Evolutionary conservation across 2,329 filamentous ascomycete species (phyloP), one percentile per base, ranked within the genome.

Genomic region (Aspergillus melleus): DNA sequence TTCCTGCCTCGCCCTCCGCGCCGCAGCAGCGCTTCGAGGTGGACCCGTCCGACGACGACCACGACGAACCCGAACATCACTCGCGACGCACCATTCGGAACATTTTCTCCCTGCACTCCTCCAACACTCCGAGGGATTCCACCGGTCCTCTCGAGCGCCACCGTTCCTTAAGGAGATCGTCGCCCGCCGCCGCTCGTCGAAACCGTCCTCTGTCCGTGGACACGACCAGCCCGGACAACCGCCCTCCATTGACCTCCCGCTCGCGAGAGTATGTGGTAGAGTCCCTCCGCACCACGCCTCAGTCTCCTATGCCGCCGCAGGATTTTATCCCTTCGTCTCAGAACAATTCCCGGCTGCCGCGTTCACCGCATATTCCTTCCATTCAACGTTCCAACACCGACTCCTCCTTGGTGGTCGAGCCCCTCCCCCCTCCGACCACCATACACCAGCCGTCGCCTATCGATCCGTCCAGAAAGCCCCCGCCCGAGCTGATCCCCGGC

Each of bases 301-400:
- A 65, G 59, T 66, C 64, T 11, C 62, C 66, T 51, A 65, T 67
- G 57, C 68, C 65, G 47, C 68, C 65, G 46, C 65, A 68, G 57
- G 59, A 59, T 49, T 46, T 63, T 42, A 49, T 55, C 22, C 54
- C 63, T 52, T 49, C 55, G 20, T 62, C 59, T 49, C 56, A 57
- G 12, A 61, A 42, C 14, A 16, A 65, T 30, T 57, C 66, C 39
- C 63, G 64, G 55, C 53, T 56, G 24, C 50, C 64, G 51, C 55
- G 57, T 54, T 61, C 60, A 44, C 59, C 64, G 55, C 62, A 62
- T 57, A 57, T 56, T 2, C 61, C 62, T 2, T 59, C 63, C 12
- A 60, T 69, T 12, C 66, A 66, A 24, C 71, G 71, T 19, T 68
- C 68, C 55, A 69, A 63, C 56, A 71, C 70, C 61, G 70, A 74